Evolutionary conservation across 2,329 filamentous ascomycete species (phyloP).

Genomic region (Fusarium neocosmosporiellum): DNA sequence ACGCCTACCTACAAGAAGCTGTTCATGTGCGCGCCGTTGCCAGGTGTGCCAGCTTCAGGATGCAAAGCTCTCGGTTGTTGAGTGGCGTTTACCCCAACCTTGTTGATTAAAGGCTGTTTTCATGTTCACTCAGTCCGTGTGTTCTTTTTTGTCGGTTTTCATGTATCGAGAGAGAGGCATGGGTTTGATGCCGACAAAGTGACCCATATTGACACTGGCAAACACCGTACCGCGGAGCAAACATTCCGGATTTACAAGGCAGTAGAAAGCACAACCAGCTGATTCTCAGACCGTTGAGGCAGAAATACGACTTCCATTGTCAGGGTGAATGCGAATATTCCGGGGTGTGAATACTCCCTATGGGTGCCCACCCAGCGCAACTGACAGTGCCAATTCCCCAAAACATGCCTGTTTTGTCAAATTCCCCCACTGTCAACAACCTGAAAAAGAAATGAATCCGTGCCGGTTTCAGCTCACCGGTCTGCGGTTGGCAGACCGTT

Average conservation of each 20-base stretch:
- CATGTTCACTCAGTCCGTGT: background rate
- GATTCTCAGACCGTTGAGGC: background rate
- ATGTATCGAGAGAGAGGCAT: background rate
- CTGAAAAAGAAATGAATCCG: constrained; percentile 6
- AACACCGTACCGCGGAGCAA: background rate
- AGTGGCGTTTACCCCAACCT: background rate
- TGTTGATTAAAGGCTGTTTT: background rate
- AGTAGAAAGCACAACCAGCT: background rate
- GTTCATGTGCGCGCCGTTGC: constrained; percentile 5
- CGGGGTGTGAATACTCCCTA: background rate
- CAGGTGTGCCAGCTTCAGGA: background rate
- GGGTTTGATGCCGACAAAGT: background rate
- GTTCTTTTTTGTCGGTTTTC: background rate
- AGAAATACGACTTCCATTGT: too few species aligned
- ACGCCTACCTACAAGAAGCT: background rate
- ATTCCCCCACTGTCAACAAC: background rate
- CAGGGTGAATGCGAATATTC: background rate
- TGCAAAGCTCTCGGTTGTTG: background rate
- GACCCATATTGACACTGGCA: constrained; percentile 11
- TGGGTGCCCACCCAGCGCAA: background rate
- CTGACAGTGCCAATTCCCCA: background rate
- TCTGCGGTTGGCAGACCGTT: constrained; percentile 3
- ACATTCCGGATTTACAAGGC: background rate
- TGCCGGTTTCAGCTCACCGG: constrained; percentile 10
- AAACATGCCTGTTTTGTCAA: background rate